These are phyloP conservation scores for Colletotrichum cordylinicola DNA, from an alignment of 2,329 filamentous ascomycete species.

Conservation along the genomic window DNA sequence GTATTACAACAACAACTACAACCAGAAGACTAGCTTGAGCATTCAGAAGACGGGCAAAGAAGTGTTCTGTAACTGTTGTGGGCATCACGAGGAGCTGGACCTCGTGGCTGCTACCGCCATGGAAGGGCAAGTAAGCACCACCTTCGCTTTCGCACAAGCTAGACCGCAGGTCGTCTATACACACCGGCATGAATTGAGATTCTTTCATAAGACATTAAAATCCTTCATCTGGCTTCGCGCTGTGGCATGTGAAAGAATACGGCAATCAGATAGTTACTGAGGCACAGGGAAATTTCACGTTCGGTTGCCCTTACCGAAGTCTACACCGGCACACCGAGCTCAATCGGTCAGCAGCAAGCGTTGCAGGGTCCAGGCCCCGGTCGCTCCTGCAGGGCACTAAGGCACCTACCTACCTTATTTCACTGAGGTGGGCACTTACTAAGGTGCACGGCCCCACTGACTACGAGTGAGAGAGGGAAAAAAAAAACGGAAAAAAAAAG, in stretches of 20 bases:
- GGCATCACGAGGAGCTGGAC: neutral
- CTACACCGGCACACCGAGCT: neutral
- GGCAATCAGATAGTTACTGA: neutral
- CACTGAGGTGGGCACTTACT: neutral
- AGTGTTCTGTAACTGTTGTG: neutral
- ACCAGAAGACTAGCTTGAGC: neutral
- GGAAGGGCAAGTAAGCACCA: neutral
- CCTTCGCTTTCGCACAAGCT: neutral
- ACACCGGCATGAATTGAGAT: neutral
- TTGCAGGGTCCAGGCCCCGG: neutral
- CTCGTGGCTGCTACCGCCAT: neutral
- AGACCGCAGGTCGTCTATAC: neutral
- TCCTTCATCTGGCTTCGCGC: neutral
- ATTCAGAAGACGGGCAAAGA: neutral
- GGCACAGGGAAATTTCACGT: neutral
- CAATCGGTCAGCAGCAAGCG: neutral
- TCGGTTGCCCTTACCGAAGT: neutral
- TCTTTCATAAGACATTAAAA: neutral
- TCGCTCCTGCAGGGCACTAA: neutral
- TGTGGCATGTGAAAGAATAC: neutral
- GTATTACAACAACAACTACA: slow-evolving; percentile 7
- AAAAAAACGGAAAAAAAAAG: neutral
- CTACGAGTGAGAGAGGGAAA: neutral
- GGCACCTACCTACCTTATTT: neutral
- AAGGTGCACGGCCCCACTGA: neutral